Evolutionary conservation across 169 alveolate species (phyloP), one percentile per base, ranked within the genome.

Genomic region (Cytauxzoon felis): DNA sequence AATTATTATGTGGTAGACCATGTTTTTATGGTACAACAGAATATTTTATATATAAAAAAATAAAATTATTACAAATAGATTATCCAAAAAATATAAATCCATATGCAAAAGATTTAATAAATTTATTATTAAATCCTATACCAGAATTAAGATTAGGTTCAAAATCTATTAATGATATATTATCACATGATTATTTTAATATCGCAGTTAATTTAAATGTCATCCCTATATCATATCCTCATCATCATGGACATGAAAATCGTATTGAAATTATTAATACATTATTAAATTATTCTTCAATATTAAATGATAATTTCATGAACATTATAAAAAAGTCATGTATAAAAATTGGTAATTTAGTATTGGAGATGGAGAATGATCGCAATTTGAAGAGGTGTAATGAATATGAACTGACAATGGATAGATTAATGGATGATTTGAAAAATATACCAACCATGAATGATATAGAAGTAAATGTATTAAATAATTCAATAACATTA

Each of bases 1-100:
- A 93, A 63, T 66, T 93, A 56, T 68, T 90, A 29, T 57, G 90
- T 16, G 96, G 97, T 27, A 59, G 67, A 5, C 89, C 87, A 29
- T 87, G 90, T 19, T 88, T 82, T 51, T 53, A 56, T 51, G 91
- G 89, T 5, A 80, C 92, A 6, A 81, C 92, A 19, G 81, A 72
- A 40, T 85, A 88, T 71, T 88, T 85, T 79, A 60, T 88, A 5
- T 71, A 72, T 52, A 79, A 82, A 26, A 58, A 63, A 48, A 84
- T 85, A 23, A 69, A 49, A 49, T 36, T 27, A 41, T 71, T 45
- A 34, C 71, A 64, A 30, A 24, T 78, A n/a, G 64, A 36, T 18
- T 72, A 71, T 38, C 92, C 90, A 41, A 60, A 69, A 23, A 26
- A 26, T 36, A 57, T 81, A 33, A 57, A 76, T 36, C 61, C 75